Evolutionary conservation across 257 asterid genomes (phyloP).

Genomic region (Cruciata laevipes): DNA sequence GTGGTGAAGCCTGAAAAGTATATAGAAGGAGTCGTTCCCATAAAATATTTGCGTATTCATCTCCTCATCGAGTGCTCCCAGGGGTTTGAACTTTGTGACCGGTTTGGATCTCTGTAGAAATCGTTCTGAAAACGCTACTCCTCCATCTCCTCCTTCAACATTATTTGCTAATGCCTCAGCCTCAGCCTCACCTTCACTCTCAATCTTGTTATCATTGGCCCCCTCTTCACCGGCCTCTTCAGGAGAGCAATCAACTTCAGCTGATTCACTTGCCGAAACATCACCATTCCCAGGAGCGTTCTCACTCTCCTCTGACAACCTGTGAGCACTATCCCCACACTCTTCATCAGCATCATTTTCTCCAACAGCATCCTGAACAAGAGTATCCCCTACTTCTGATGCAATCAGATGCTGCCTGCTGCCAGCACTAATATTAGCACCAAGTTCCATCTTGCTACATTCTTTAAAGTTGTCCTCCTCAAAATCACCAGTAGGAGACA

Average conservation of each 20-base stretch:
- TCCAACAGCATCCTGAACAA: slow-evolving; percentile 30
- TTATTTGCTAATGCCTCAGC: slow-evolving; percentile 45
- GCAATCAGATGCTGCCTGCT: slow-evolving; percentile 24
- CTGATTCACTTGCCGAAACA: slow-evolving; percentile 67
- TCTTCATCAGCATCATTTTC: slow-evolving; percentile 53
- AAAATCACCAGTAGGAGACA: slow-evolving; percentile 53
- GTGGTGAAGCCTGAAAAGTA: slow-evolving; percentile 84
- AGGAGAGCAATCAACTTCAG: slow-evolving; percentile 61
- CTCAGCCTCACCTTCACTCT: slow-evolving; percentile 79
- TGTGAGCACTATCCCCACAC: slow-evolving; percentile 58
- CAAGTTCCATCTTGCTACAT: slow-evolving; percentile 25
- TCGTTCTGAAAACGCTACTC: slow-evolving; percentile 35
- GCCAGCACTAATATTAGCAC: slow-evolving; percentile 27
- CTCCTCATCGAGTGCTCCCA: slow-evolving; percentile 34
- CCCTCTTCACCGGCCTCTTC: slow-evolving; percentile 61
- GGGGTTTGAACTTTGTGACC: slow-evolving; percentile 38
- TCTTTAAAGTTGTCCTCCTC: slow-evolving; percentile 38
- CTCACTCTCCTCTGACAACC: slow-evolving; percentile 62
- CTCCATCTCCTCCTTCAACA: slow-evolving; percentile 41
- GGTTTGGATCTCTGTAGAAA: slow-evolving; percentile 56
- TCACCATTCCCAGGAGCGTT: slow-evolving; percentile 66
- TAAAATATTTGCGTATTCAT: slow-evolving; percentile 47
- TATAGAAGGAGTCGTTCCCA: slow-evolving; percentile 81
- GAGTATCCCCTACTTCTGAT: slow-evolving; percentile 25
- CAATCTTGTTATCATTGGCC: slow-evolving; percentile 53